Evolutionary conservation across 164 flowering plant genomes (phyloP), one percentile per base, ranked within the genome.

Genomic region (Magnolia kwangsiensis): DNA sequence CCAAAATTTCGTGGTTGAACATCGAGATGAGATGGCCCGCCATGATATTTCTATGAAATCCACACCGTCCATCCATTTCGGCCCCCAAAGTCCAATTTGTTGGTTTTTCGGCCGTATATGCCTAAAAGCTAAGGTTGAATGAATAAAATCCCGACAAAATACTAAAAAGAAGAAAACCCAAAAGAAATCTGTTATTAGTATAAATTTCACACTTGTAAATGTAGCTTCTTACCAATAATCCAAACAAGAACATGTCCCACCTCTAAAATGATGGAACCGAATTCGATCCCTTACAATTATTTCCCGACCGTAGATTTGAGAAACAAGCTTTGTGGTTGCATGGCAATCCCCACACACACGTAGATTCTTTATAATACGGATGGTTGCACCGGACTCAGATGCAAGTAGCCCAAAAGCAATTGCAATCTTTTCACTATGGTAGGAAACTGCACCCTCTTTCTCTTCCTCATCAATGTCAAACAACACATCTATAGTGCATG

Each of bases 401-500:
- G 23, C 67, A 21, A 73, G 16, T 55, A 73, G 72, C 0, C 50
- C 19, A 31, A 73, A 66, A 58, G 79, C 71, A 51, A 68, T 75
- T 18, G 74, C 67, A 29, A 69, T 31, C 77, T 64, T 74, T 64
- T 78, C 77, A 74, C 70, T 23, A 21, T 71, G 71, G 71, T 74
- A 69, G 16, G 72, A 50, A 37, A 73, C 31, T 29, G 59, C 71
- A 55, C 23, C 50, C 37, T 78, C 76, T 31, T 78, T 68, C 31
- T 78, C 72, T 27, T 77, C 76, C 37, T 70, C 74, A 31, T 61
- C 77, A 24, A 77, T 29, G 29, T 78, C 76, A 45, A 37, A 69
- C 68, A 78, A 27, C 63, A 69, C 80, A 27, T 68, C 58, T 2
- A 58, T 59, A 23, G 67, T 51, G 29, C 23, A 6, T 3, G 72